These are phyloP conservation scores for Ceratocystis lukuohia DNA, from an alignment of 2,329 filamentous ascomycete genomes.

Conservation along the genomic window DNA sequence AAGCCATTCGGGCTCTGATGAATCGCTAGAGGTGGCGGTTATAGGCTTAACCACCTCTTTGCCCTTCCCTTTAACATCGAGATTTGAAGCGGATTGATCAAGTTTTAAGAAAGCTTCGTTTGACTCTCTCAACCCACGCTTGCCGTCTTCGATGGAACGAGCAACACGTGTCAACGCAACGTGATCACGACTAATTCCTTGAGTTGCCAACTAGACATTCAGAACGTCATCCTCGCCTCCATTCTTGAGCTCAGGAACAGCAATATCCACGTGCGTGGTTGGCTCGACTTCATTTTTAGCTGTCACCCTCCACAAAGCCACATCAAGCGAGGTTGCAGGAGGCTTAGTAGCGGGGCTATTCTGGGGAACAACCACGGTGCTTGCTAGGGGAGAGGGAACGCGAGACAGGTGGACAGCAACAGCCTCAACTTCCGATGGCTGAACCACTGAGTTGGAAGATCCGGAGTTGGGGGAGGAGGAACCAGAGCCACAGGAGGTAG, in stretches of 20 bases:
- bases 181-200: constrained; percentile 12
- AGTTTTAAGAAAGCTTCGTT: not conserved
- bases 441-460: not conserved
- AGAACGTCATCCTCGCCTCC: constrained; percentile 7
- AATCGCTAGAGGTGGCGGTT: not conserved
- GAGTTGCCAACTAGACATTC: constrained; percentile 17
- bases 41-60: constrained; percentile 5
- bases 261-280: constrained; percentile 16
- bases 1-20: constrained; percentile 12
- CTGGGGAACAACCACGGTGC: not conserved
- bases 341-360: not conserved
- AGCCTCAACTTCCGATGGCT: constrained; percentile 4
- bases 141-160: not conserved
- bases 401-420: constrained; percentile 10
- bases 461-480: not conserved
- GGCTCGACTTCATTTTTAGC: not conserved
- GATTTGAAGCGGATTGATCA: not conserved
- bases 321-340: not conserved
- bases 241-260: constrained; percentile 8
- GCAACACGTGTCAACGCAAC: constrained; percentile 10
- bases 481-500: not conserved
- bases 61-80: not conserved
- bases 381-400: not conserved
- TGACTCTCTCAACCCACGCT: not conserved
- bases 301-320: constrained; percentile 13